phyloP scores from a whole-genome alignment of 495 filamentous ascomycete species.

The Penicillium silybi region DNA sequence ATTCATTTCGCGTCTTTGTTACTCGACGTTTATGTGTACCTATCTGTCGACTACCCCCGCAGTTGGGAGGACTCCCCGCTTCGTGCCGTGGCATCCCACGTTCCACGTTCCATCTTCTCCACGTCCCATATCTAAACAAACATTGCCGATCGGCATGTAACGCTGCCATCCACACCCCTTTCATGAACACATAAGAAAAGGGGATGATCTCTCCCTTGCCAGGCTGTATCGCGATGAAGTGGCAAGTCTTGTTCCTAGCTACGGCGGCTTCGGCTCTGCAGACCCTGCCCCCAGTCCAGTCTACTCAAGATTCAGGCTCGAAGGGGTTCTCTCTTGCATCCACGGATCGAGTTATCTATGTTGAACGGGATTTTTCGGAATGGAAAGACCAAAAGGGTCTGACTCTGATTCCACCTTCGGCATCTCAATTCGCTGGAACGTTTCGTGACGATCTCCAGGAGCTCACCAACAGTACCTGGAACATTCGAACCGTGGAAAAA shows the following conservation, averaged over 20 bases:
- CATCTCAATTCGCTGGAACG: constrained; percentile 42
- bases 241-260: constrained; percentile 3
- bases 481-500: constrained; percentile 18
- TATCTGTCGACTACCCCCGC: too few relatives aligned
- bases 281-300: constrained; percentile 14
- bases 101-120: not conserved
- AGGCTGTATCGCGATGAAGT: constrained; percentile 8
- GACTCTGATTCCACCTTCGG: constrained; percentile 51
- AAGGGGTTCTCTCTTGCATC: constrained; percentile 11
- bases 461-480: constrained; percentile 29
- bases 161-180: constrained; percentile 1
- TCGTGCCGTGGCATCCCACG: not conserved
- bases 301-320: not conserved
- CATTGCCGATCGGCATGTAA: not conserved
- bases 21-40: constrained; percentile 35
- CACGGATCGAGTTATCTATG: constrained; percentile 18
- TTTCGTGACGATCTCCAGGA: constrained; percentile 44
- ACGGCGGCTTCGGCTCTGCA: constrained; percentile 17
- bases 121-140: not conserved
- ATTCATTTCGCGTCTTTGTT: constrained; percentile 37
- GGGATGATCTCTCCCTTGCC: not conserved
- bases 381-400: constrained; percentile 34
- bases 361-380: constrained; percentile 16
- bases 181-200: not conserved
- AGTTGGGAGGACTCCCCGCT: not conserved